Evolutionary conservation across 805 yeast species (phyloP).

Genomic region (Kazachstania kunashirensis): DNA sequence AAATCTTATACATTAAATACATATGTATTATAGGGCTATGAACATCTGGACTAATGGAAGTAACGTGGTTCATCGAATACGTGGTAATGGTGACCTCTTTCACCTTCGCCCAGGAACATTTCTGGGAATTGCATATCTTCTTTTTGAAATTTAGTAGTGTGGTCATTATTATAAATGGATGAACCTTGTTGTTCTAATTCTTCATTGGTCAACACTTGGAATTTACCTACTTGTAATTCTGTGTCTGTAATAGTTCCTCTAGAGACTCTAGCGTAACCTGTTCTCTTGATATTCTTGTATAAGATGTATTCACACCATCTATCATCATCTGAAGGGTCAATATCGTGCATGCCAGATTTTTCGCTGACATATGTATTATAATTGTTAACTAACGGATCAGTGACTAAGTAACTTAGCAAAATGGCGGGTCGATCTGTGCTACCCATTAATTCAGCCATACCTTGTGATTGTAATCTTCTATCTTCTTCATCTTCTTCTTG

Average conservation of each 20-base stretch:
- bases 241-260: conserved; percentile 94
- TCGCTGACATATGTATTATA: conserved; percentile 86
- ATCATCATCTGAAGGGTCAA: conserved; percentile 89
- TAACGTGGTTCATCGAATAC: conserved; percentile 93
- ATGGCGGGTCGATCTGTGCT: conserved; percentile 74
- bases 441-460: conserved; percentile 72
- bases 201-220: conserved; percentile 42
- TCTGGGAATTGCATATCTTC: conserved; percentile 66
- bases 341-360: conserved; percentile 79
- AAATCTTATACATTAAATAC: too few species aligned
- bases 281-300: conserved; percentile 75
- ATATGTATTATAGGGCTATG: too few species aligned
- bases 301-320: conserved; percentile 98
- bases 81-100: conserved; percentile 86
- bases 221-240: conserved; percentile 91
- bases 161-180: conserved; percentile 43
- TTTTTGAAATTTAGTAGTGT: conserved; percentile 42
- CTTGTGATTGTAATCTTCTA: conserved; percentile 74
- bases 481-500: conserved; percentile 97
- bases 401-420: conserved; percentile 81
- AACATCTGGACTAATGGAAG: conserved; percentile 26
- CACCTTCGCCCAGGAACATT: conserved; percentile 79
- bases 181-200: conserved; percentile 29
- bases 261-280: conserved; percentile 88
- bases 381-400: conserved; percentile 79